A percentile compares a stretch with the other conserved stretches of the same genome.
phyloP scores from a whole-genome alignment of 1,284 basidiomycete genomes.

The Sanguinoderma infundibulare region DNA sequence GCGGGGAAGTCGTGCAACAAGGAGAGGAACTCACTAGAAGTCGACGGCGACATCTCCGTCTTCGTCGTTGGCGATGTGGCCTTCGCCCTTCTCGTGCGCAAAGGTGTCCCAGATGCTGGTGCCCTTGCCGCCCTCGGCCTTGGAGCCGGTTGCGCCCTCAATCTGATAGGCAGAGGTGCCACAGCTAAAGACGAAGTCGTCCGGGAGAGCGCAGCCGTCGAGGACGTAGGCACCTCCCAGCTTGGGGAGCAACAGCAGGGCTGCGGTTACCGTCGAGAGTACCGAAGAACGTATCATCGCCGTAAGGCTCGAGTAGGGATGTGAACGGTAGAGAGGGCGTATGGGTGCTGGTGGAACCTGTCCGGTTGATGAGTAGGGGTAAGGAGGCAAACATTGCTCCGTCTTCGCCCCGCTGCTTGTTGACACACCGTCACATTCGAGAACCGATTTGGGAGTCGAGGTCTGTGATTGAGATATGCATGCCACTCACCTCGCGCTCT shows the following conservation, averaged over 20 bases:
- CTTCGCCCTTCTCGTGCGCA: slow-evolving; percentile 61
- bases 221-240: slow-evolving; percentile 4
- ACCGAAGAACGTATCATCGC: no score
- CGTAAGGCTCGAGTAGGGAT: no score
- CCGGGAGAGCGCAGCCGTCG: not conserved
- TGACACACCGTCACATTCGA: no score
- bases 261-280: not conserved
- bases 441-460: no score
- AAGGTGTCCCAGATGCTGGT: slow-evolving; percentile 78
- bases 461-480: no score
- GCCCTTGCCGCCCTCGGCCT: slow-evolving; percentile 57
- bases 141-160: slow-evolving; percentile 52
- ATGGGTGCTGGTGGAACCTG: no score
- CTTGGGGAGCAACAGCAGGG: not conserved
- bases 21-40: slow-evolving; percentile 52
- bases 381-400: no score
- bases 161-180: slow-evolving; percentile 52
- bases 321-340: no score
- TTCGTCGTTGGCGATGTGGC: slow-evolving; percentile 56
- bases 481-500: no score
- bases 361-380: no score
- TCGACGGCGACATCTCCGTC: slow-evolving; percentile 72
- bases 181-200: slow-evolving; percentile 2
- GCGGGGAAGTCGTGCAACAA: slow-evolving; percentile 61
- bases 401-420: no score